Base-by-base conservation (phyloP, 495 filamentous ascomycete genomes). In the Evernia prunastri region DNA sequence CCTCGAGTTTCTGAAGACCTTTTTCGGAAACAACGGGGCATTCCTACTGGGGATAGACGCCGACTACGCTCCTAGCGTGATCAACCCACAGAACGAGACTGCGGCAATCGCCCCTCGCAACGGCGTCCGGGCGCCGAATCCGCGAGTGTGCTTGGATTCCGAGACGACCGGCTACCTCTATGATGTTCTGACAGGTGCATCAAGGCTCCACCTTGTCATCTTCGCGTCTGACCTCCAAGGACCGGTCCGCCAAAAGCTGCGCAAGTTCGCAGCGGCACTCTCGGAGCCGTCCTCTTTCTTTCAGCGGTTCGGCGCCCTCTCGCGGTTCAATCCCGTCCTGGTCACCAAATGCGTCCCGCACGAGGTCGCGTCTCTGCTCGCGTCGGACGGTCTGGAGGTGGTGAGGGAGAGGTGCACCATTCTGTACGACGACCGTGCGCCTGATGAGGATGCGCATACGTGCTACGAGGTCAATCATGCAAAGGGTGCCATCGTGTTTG, bases 71-170 rank as follows among this genome's bases (percentile, higher is more conserved):
- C 13, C 31, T 20, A 36, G 18, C 8, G 18, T 37, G 11, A 33
- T 58, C 56, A 15, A 60, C 4, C 23, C 17, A 27, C 29, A 35
- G 10, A 40, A 60, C 17, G 8, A 4, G 40, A 60, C 20, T 11
- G 31, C 12, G 20, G 56, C 31, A 13, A 29, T 60, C 47, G 17
- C 31, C 35, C 1, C 40, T 60, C n/a, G 66, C 40, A 66, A 71
- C 37, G 74, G 74, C 8, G 73, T 73, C 1, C 71, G 74, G 18
- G 72, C 72, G 10, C 74, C 74, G 4, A 75, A 73, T 39, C 74
- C 74, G 13, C 73, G 74, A 7, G 60, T 75, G n/a, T 75, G 74
- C 47, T 66, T 73, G 39, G 61, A 47, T 13, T 27, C 66, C 11
- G 33, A 37, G 17, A 63, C 47, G 6, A 75, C 73, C 0, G 73